Conservation (phyloP, 2,329 filamentous ascomycete species). For the Didymella sp. region DNA sequence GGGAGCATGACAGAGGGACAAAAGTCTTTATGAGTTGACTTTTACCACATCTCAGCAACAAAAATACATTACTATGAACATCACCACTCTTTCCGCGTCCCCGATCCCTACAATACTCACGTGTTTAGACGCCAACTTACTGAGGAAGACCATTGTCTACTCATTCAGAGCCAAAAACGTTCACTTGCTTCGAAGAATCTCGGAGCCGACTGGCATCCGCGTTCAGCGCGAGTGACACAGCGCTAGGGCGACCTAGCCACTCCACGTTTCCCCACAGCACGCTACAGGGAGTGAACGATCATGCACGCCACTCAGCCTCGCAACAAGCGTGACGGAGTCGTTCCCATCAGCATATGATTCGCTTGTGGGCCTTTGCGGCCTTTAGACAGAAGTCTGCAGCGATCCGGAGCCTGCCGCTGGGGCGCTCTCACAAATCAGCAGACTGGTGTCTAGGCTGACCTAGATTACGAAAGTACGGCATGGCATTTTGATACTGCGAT, state of each 20-base stretch:
- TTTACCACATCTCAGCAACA: background rate
- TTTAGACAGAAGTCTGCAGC: background rate
- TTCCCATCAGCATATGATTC: background rate
- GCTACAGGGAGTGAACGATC: conserved; percentile 1
- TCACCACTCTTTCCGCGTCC: background rate
- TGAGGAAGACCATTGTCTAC: no score
- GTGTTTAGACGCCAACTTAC: no score
- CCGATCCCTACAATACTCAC: no score
- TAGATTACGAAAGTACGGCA: background rate
- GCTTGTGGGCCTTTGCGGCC: background rate
- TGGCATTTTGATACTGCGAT: background rate
- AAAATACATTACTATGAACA: background rate
- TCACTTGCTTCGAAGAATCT: background rate
- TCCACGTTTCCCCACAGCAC: conserved; percentile 10
- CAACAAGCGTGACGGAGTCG: background rate
- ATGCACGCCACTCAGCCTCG: conserved; percentile 10
- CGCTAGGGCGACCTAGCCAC: background rate
- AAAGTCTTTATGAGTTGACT: conserved; percentile 8
- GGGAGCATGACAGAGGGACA: background rate
- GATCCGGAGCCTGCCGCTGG: conserved; percentile 1
- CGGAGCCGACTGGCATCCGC: background rate
- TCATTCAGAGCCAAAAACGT: background rate
- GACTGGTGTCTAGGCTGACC: background rate
- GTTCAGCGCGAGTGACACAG: background rate
- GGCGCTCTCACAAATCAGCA: background rate